Conservation (phyloP, 306 rosid genomes). For the Cicer bijugum region DNA sequence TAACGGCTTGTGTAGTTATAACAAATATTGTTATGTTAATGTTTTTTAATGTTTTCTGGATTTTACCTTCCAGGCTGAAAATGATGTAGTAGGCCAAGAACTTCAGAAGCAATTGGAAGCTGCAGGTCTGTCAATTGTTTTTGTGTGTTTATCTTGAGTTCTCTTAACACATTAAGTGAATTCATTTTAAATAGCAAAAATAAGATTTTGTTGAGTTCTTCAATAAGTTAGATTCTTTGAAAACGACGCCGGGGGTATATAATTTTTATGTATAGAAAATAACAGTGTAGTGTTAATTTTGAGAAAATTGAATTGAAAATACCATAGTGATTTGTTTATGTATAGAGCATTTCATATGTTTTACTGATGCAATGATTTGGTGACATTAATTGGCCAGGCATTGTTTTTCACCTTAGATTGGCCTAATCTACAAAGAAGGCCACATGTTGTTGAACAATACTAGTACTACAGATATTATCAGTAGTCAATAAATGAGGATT, state of each 20-base stretch:
- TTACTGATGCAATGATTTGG: background rate
- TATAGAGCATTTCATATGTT: constrained; percentile 10
- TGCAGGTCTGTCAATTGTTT: constrained; percentile 59
- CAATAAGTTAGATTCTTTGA: background rate
- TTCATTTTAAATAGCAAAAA: background rate
- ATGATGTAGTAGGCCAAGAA: constrained; percentile 80
- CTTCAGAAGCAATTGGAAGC: constrained; percentile 92
- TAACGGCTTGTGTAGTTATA: background rate
- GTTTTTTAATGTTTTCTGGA: constrained; percentile 20
- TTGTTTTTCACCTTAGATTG: background rate
- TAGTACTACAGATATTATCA: background rate
- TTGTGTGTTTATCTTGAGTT: constrained; percentile 30
- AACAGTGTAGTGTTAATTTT: background rate
- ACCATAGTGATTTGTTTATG: constrained; percentile 1
- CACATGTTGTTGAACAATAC: background rate
- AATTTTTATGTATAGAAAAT: background rate
- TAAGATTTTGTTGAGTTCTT: constrained; percentile 15
- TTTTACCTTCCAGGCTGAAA: constrained; percentile 69
- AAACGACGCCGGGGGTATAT: background rate
- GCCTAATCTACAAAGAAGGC: background rate
- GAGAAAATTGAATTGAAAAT: constrained; percentile 13
- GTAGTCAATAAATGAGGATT: background rate
- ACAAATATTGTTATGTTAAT: background rate
- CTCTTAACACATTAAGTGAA: constrained; percentile 10
- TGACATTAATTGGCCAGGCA: background rate